These are phyloP conservation scores for Monascus ruber DNA, from an alignment of 2,329 filamentous ascomycete genomes.

Conservation along the genomic window DNA sequence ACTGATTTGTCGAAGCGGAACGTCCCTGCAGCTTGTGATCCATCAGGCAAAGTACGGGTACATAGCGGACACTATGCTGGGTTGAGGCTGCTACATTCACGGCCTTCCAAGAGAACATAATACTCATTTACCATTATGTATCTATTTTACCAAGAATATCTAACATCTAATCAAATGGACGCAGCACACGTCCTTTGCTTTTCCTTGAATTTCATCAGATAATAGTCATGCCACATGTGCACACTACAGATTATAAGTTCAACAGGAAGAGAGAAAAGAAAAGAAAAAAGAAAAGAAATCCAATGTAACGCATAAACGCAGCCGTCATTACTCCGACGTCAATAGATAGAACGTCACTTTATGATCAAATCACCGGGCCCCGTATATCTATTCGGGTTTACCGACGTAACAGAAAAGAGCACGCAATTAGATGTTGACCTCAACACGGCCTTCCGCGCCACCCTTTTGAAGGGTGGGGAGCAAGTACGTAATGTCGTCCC, in stretches of 20 bases:
- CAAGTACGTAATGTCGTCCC: conserved; percentile 96
- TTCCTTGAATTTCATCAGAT: no score
- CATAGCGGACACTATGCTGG: no score
- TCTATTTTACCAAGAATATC: no score
- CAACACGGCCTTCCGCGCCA: conserved; percentile 74
- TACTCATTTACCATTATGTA: no score
- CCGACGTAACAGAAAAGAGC: conserved; percentile 5
- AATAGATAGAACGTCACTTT: conserved; percentile 9
- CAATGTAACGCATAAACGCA: conserved; percentile 15
- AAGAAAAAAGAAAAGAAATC: conserved; percentile 16
- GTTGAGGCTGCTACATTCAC: no score
- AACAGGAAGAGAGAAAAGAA: conserved; percentile 11
- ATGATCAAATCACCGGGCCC: conserved; percentile 18
- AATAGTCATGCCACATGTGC: conserved; percentile 20
- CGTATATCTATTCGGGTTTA: conserved; percentile 10
- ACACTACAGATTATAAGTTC: conserved; percentile 16
- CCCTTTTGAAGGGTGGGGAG: conserved; percentile 66
- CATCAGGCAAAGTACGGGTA: no score
- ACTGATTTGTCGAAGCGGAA: no score
- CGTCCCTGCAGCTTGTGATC: no score
- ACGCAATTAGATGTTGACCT: conserved; percentile 60
- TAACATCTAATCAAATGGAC: no score
- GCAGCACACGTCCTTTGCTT: no score
- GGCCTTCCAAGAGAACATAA: no score
- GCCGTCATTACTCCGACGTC: conserved; percentile 27